Evolutionary conservation across 371 early-diverging fungal species (phyloP).

Genomic region (Zychaea mexicana): DNA sequence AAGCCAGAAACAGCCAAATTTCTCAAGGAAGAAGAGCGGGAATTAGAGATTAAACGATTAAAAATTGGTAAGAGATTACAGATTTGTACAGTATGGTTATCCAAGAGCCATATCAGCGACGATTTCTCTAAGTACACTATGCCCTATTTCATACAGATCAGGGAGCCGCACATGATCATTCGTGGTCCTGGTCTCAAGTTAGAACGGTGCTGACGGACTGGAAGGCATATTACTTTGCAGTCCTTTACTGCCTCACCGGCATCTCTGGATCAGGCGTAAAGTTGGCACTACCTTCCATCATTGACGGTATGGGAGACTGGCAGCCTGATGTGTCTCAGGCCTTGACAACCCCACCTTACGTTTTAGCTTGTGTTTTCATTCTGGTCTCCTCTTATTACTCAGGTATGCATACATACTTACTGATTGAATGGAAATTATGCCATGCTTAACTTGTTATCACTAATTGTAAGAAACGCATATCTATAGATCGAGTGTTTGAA

Average conservation of each 20-base stretch:
- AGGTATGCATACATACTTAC: not conserved
- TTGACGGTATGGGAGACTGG: slow-evolving; percentile 6
- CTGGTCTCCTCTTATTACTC: not conserved
- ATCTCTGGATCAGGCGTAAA: not conserved
- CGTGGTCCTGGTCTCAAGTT: slow-evolving; percentile 7
- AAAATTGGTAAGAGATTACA: not conserved
- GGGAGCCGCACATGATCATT: slow-evolving; percentile 39
- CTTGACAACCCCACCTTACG: slow-evolving; percentile 1
- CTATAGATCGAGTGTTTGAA: slow-evolving; percentile 20
- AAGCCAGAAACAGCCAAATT: slow-evolving; percentile 57
- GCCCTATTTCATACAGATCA: slow-evolving; percentile 22
- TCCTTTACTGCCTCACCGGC: not conserved
- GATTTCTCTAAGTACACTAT: too few species aligned
- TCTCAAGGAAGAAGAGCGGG: slow-evolving; percentile 54
- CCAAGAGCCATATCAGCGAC: too few species aligned
- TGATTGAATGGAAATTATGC: slow-evolving; percentile 20
- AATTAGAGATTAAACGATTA: slow-evolving; percentile 36
- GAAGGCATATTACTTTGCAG: slow-evolving; percentile 18
- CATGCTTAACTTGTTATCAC: slow-evolving; percentile 30
- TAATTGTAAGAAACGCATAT: not conserved
- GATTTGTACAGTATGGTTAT: too few species aligned
- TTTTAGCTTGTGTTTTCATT: not conserved
- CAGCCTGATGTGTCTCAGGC: slow-evolving; percentile 1
- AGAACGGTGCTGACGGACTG: not conserved
- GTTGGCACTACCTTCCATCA: not conserved